Base-by-base conservation (phyloP, 208 protist genomes). In the Eutreptiella sp. region DNA sequence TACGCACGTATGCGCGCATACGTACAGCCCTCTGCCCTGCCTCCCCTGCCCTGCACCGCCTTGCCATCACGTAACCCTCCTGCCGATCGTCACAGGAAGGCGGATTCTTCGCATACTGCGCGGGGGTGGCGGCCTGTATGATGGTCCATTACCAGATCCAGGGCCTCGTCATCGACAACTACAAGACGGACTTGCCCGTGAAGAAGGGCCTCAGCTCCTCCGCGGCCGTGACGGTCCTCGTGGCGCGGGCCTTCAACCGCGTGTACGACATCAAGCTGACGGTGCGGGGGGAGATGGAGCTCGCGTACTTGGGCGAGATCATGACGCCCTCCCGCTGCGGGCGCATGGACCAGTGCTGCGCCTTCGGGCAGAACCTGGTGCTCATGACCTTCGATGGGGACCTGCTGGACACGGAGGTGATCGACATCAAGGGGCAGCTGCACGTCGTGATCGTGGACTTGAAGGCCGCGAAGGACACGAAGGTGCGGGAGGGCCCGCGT, bases 321-420 rank as follows among this genome's bases (percentile, higher is more conserved):
- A 34, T 55, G 4, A 77, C 68, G 33, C 63, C 59, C 0, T 71
- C 61, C 7, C 61, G 55, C 33, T 77, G 75, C 54, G 75, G 75
- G 11, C 38, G 63, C 3, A 70, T 80, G 63, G 72, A 75, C 38
- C 72, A 80, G 53, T 70, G 64, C 31, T 72, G 66, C 36, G 72
- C 75, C 11, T 76, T 69, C 39, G 75, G 72, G 19, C 21, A n/a
- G 27, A 2, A 23, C 1, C 52, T 55, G 11, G 47, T 67, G 19
- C 29, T 21, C n/a, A n/a, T n/a, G n/a, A n/a, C 23, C 26, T 26
- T 2, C 52, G 39, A 39, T 39, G 36, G 36, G 14, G 36, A 39
- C 14, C 36, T 39, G 11, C 36, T 39, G 36, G 36, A 19, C 14
- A 39, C 36, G 36, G n/a, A 11, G 36, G 36, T 11, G 14, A 11